These are phyloP conservation scores for Flaveria bidentis DNA, from an alignment of 129 eudicot species.

Conservation along the genomic window DNA sequence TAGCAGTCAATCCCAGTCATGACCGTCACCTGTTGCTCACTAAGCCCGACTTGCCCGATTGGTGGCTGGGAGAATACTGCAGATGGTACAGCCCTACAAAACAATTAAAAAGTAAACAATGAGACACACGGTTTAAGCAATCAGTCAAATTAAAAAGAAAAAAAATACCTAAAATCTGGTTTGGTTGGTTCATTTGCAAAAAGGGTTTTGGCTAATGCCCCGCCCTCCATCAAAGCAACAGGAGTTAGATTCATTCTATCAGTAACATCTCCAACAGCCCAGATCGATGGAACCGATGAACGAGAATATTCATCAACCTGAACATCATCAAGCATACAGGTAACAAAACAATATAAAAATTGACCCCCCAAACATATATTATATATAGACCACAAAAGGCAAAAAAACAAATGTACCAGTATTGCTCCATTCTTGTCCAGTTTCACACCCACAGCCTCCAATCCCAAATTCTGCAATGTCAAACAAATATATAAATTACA, in stretches of 20 bases:
- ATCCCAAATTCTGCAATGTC: conserved; percentile 76
- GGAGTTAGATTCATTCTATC: conserved; percentile 96
- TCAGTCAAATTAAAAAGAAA: background rate
- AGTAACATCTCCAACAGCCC: conserved; percentile 99
- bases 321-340: conserved; percentile 4
- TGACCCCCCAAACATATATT: conserved; percentile 4
- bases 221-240: conserved; percentile 99
- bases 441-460: conserved; percentile 85
- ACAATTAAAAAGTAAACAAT: conserved; percentile 17
- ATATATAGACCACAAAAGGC: conserved; percentile 7
- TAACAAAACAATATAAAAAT: conserved; percentile 1
- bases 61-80: conserved; percentile 99
- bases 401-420: conserved; percentile 42
- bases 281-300: conserved; percentile 91
- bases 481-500: conserved; percentile 7
- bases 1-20: conserved; percentile 17
- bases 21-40: conserved; percentile 79
- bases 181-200: conserved; percentile 86
- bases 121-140: conserved; percentile 21
- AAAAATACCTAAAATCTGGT: conserved; percentile 79
- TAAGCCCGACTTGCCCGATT: conserved; percentile 87
- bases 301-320: conserved; percentile 96
- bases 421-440: conserved; percentile 86
- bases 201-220: conserved; percentile 91
- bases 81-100: conserved; percentile 74